These are phyloP conservation scores for Rhizoclosmatium globosum DNA, from an alignment of 192 early-diverging fungal genomes.

Conservation along the genomic window DNA sequence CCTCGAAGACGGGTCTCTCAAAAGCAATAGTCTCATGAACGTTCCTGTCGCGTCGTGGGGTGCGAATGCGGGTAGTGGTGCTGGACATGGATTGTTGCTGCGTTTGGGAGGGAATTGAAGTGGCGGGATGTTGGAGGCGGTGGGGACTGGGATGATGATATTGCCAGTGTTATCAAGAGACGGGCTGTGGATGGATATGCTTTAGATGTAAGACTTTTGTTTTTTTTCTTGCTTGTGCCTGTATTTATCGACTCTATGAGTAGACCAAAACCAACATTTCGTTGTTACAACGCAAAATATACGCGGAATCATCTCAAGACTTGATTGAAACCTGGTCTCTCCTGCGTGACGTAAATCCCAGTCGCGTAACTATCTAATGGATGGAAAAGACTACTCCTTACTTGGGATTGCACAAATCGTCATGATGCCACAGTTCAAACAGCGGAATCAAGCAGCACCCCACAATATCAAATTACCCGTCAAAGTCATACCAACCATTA, in stretches of 20 bases:
- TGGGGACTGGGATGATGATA: slow-evolving; percentile 61
- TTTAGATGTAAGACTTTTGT: slow-evolving; percentile 66
- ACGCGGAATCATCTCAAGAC: not conserved
- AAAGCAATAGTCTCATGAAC: not conserved
- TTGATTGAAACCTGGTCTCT: not conserved
- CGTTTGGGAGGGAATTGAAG: not conserved
- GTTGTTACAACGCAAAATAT: slow-evolving; percentile 2
- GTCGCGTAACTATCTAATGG: not conserved
- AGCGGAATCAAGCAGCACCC: not conserved
- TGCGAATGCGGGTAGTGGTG: not conserved
- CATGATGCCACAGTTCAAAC: not conserved
- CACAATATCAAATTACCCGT: not conserved
- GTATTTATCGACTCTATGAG: not conserved
- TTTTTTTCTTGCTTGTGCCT: not conserved
- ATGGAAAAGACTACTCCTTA: slow-evolving; percentile 9
- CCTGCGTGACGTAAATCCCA: not conserved
- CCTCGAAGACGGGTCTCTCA: not conserved
- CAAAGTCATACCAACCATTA: not conserved
- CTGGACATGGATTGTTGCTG: not conserved
- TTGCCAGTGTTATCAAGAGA: slow-evolving; percentile 82
- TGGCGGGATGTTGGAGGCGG: not conserved
- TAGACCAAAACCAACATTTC: slow-evolving; percentile 11
- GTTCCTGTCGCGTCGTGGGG: not conserved
- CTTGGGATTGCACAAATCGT: not conserved
- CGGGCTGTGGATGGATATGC: slow-evolving; percentile 81